phyloP scores from a whole-genome alignment of 148 eudicot genomes.

The Fallopia convolvulus region DNA sequence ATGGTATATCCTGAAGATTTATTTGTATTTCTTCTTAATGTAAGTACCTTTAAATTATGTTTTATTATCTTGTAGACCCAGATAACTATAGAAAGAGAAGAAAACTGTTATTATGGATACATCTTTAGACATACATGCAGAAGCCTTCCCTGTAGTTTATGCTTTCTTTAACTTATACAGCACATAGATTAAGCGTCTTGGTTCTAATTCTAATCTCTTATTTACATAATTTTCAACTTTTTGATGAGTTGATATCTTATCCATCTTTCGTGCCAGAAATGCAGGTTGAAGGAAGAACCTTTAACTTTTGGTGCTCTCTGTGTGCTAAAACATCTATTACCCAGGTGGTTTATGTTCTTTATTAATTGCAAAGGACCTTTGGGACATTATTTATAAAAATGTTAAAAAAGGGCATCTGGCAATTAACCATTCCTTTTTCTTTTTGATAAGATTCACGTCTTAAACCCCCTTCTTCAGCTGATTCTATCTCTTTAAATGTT shows the following conservation, averaged over 20 bases:
- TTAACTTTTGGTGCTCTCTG: conserved; percentile 86
- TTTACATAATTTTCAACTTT: neutral
- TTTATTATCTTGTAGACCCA: neutral
- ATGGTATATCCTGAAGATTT: conserved; percentile 87
- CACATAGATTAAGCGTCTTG: neutral
- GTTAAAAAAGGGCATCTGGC: neutral
- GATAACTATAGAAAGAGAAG: neutral
- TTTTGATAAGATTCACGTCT: neutral
- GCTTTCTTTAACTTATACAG: neutral
- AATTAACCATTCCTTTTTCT: neutral
- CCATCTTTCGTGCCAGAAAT: conserved; percentile 51
- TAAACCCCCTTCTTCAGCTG: conserved; percentile 6
- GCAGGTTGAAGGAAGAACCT: conserved; percentile 90
- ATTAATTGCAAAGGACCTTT: conserved; percentile 3
- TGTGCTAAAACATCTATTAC: conserved; percentile 89
- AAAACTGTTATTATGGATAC: neutral
- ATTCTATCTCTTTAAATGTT: conserved; percentile 19
- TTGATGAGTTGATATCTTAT: conserved; percentile 10
- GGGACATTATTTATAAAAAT: neutral
- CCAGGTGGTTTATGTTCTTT: conserved; percentile 49
- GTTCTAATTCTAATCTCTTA: neutral
- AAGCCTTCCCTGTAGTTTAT: neutral
- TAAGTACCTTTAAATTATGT: conserved; percentile 29
- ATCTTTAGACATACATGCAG: neutral
- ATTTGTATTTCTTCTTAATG: conserved; percentile 78